A percentile compares a stretch with the other conserved stretches of the same genome.
These are phyloP conservation scores for Exophiala calicioides DNA, from an alignment of 2,329 filamentous ascomycete genomes.

Conservation along the genomic window DNA sequence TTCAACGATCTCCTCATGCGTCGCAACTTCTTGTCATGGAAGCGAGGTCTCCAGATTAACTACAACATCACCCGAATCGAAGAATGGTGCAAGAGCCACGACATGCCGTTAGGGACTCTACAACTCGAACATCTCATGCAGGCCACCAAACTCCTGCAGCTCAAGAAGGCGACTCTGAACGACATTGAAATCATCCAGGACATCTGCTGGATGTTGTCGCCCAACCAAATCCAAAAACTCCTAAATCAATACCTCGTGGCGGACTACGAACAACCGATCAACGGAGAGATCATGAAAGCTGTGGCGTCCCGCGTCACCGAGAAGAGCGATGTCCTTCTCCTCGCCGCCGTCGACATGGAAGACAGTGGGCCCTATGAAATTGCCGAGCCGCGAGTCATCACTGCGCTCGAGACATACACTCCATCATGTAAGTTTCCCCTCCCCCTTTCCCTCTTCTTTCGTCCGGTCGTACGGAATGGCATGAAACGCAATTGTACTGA, in stretches of 20 bases:
- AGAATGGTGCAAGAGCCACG: constrained; percentile 99
- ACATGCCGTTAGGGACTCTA: constrained; percentile 97
- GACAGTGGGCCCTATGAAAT: constrained; percentile 98
- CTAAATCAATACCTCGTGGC: constrained; percentile 98
- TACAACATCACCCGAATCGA: constrained; percentile 99
- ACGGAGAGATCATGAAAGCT: constrained; percentile 99
- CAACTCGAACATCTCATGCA: constrained; percentile 98
- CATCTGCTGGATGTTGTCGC: constrained; percentile 94
- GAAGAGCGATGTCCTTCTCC: constrained; percentile 92
- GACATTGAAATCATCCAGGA: constrained; percentile 99
- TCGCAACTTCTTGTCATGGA: constrained; percentile 98
- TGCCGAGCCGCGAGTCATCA: constrained; percentile 92
- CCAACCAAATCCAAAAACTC: constrained; percentile 98
- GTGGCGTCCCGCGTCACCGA: constrained; percentile 95
- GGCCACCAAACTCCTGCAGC: constrained; percentile 93
- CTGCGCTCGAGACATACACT: constrained; percentile 94
- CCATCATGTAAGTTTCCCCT: constrained; percentile 75
- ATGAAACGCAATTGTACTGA: constrained; percentile 32
- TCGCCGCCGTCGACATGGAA: constrained; percentile 97
- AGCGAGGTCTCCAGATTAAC: constrained; percentile 98
- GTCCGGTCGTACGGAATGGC: not conserved
- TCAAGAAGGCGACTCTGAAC: constrained; percentile 98
- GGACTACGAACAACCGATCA: constrained; percentile 98
- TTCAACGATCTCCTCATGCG: constrained; percentile 99
- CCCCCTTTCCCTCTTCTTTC: constrained; percentile 5